phyloP scores from a whole-genome alignment of 2,329 filamentous ascomycete genomes.

The Meredithiella fracta region DNA sequence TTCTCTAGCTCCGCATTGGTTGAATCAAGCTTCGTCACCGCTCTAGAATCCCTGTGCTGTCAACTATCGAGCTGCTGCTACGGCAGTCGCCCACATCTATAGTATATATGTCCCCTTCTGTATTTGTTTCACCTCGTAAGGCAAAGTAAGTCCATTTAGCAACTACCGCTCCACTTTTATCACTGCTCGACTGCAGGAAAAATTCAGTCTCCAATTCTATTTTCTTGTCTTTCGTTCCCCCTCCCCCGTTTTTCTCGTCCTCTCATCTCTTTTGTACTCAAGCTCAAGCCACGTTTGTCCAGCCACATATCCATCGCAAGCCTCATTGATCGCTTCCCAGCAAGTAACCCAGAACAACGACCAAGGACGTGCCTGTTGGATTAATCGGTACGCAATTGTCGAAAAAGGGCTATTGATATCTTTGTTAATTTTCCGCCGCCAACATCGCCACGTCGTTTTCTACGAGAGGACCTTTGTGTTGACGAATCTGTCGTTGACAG shows the following conservation, averaged over 20 bases:
- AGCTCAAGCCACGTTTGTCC: slow-evolving; percentile 17
- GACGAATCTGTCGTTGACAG: neutral
- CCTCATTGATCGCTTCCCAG: slow-evolving; percentile 17
- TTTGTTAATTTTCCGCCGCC: neutral
- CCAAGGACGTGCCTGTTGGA: neutral
- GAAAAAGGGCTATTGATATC: neutral
- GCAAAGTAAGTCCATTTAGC: neutral
- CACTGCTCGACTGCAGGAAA: neutral
- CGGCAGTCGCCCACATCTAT: neutral
- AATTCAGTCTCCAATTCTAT: neutral
- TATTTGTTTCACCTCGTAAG: neutral
- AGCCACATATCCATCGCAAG: slow-evolving; percentile 26
- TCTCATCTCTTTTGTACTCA: slow-evolving; percentile 4
- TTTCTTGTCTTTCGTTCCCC: neutral
- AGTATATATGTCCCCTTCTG: neutral
- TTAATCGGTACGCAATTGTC: neutral
- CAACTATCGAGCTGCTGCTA: too few species aligned
- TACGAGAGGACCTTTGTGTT: neutral
- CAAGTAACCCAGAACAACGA: slow-evolving; percentile 1
- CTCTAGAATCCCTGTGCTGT: too few species aligned
- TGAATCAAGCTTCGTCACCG: too few species aligned
- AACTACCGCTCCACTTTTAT: neutral
- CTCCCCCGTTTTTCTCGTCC: slow-evolving; percentile 2
- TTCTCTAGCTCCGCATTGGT: too few species aligned
- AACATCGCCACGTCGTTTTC: neutral